These are phyloP conservation scores for Whalleya microplaca DNA, from an alignment of 2,329 filamentous ascomycete species.

Conservation along the genomic window DNA sequence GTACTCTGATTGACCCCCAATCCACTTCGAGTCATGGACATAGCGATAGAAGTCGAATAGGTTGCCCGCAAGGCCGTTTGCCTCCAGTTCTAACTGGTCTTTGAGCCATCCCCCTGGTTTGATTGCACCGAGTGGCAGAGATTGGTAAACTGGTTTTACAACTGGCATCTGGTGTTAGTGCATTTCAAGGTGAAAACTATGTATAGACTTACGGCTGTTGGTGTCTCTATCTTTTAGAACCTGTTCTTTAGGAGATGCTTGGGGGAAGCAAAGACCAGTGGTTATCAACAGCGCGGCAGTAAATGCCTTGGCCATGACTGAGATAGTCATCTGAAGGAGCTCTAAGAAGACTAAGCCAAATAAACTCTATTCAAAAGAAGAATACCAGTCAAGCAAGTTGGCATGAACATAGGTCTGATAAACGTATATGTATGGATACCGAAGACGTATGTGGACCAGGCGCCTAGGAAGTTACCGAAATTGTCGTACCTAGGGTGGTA, in stretches of 20 bases:
- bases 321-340: conserved; percentile 15
- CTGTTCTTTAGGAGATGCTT: conserved; percentile 1
- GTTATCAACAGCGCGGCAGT: conserved; percentile 13
- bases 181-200: background rate
- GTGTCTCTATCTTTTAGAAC: conserved; percentile 6
- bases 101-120: conserved; percentile 36
- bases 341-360: conserved; percentile 4
- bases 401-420: too few relatives aligned
- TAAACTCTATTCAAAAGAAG: background rate
- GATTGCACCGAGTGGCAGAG: conserved; percentile 33
- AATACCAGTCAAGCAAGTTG: background rate
- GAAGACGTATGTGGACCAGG: background rate
- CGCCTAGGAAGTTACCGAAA: background rate
- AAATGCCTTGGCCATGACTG: conserved; percentile 18
- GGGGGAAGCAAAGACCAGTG: conserved; percentile 13
- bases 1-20: conserved; percentile 56
- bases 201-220: conserved; percentile 12
- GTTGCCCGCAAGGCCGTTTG: conserved; percentile 34
- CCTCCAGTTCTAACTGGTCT: conserved; percentile 32
- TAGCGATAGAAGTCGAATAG: conserved; percentile 59
- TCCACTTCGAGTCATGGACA: conserved; percentile 54
- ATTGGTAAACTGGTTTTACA: conserved; percentile 34
- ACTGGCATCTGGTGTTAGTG: conserved; percentile 24
- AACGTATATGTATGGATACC: too few relatives aligned
- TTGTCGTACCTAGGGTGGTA: background rate